A percentile compares a stretch with the other conserved stretches of the same genome.
phyloP scores from a whole-genome alignment of 2,329 filamentous ascomycete species.

The Calycina herbarum region DNA sequence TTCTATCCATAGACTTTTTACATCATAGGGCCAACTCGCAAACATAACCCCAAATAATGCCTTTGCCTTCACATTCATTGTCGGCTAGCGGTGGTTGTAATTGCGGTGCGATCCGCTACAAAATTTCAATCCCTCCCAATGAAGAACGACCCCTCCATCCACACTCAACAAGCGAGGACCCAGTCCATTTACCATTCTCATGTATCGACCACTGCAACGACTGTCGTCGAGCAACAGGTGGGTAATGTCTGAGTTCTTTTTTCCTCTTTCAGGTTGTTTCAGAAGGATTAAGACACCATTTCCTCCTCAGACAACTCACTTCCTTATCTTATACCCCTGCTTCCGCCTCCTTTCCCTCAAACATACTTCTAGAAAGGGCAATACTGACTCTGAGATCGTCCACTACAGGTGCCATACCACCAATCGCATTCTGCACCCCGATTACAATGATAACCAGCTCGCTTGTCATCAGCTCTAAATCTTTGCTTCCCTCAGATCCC shows the following conservation, averaged over 20 bases:
- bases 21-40: too few relatives aligned
- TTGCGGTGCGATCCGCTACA: slow-evolving; percentile 11
- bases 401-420: neutral
- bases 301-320: too few relatives aligned
- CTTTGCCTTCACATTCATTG: neutral
- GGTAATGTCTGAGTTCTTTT: too few relatives aligned
- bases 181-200: neutral
- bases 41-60: neutral
- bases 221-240: slow-evolving; percentile 1
- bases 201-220: slow-evolving; percentile 13
- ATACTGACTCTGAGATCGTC: too few relatives aligned
- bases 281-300: too few relatives aligned
- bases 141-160: slow-evolving; percentile 8
- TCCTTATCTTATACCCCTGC: too few relatives aligned
- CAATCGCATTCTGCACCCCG: neutral
- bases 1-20: too few relatives aligned
- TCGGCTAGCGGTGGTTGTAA: slow-evolving; percentile 2
- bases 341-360: too few relatives aligned
- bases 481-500: neutral
- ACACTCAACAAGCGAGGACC: neutral
- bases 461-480: neutral
- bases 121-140: neutral
- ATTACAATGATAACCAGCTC: slow-evolving; percentile 1
- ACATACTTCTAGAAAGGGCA: too few relatives aligned
- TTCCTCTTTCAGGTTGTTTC: too few relatives aligned